These are phyloP conservation scores for Herpetospermum pedunculosum DNA, from an alignment of 306 rosid genomes.

Conservation along the genomic window DNA sequence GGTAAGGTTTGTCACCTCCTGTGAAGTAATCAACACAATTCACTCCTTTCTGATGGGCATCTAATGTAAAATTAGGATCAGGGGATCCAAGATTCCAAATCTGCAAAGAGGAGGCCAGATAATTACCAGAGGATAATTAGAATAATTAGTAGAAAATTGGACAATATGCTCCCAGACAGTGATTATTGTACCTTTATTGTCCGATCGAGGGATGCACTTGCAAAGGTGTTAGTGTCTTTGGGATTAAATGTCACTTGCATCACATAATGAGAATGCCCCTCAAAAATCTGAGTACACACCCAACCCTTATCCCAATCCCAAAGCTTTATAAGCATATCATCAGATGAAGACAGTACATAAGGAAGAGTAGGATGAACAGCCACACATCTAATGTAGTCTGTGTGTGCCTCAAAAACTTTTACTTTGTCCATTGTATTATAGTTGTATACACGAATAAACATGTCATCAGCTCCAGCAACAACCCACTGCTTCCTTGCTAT, in stretches of 20 bases:
- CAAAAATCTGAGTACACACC: slow-evolving; percentile 96
- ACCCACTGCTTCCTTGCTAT: slow-evolving; percentile 96
- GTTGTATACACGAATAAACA: slow-evolving; percentile 92
- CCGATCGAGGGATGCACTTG: slow-evolving; percentile 99
- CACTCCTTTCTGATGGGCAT: slow-evolving; percentile 97
- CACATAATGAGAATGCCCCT: slow-evolving; percentile 98
- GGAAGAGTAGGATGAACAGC: slow-evolving; percentile 99
- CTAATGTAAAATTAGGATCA: slow-evolving; percentile 96
- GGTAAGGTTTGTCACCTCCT: slow-evolving; percentile 97
- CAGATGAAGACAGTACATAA: slow-evolving; percentile 91
- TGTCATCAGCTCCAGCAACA: slow-evolving; percentile 99
- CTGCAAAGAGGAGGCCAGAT: slow-evolving; percentile 28
- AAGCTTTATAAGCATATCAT: slow-evolving; percentile 98
- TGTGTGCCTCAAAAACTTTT: slow-evolving; percentile 96
- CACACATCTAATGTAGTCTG: slow-evolving; percentile 96
- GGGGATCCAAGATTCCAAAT: slow-evolving; percentile 99
- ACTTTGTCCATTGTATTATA: slow-evolving; percentile 98
- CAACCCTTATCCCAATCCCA: slow-evolving; percentile 99
- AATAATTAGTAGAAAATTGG: background rate
- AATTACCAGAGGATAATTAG: slow-evolving; percentile 13
- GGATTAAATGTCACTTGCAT: slow-evolving; percentile 99
- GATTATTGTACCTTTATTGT: slow-evolving; percentile 75
- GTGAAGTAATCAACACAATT: slow-evolving; percentile 98
- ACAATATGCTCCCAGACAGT: background rate
- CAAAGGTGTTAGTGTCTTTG: slow-evolving; percentile 96